A percentile compares a stretch with the other conserved stretches of the same genome.
Conservation (phyloP, 495 filamentous ascomycete genomes). For the Penicillium robsamsonii region DNA sequence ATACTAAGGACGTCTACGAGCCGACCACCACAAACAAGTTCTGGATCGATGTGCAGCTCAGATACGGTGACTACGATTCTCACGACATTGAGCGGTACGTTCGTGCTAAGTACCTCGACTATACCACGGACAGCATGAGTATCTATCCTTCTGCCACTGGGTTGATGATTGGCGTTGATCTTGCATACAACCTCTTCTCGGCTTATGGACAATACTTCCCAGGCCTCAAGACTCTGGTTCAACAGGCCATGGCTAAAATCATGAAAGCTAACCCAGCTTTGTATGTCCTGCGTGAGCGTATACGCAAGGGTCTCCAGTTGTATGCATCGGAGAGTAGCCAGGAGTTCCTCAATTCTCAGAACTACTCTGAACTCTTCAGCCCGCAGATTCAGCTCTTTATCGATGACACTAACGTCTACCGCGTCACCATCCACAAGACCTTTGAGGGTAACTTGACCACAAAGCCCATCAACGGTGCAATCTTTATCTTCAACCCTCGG, state of each 20-base stretch:
- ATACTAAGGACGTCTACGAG: constrained; percentile 95
- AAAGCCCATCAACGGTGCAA: constrained; percentile 99
- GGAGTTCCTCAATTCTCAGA: constrained; percentile 98
- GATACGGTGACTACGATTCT: constrained; percentile 98
- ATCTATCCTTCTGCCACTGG: constrained; percentile 98
- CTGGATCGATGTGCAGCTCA: constrained; percentile 97
- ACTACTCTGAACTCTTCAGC: constrained; percentile 99
- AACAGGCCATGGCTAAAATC: constrained; percentile 99
- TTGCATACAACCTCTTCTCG: constrained; percentile 97
- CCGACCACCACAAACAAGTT: constrained; percentile 97
- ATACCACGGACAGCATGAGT: constrained; percentile 98
- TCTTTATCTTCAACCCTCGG: constrained; percentile 99
- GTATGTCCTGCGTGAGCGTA: constrained; percentile 96
- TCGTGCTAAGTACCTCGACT: constrained; percentile 97
- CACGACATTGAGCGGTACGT: constrained; percentile 99
- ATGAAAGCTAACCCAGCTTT: constrained; percentile 99
- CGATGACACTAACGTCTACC: constrained; percentile 99
- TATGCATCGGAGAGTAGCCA: constrained; percentile 99
- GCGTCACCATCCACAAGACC: constrained; percentile 99
- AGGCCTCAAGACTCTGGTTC: constrained; percentile 90
- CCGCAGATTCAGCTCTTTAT: constrained; percentile 99
- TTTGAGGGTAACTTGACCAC: constrained; percentile 99
- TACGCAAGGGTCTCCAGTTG: constrained; percentile 95
- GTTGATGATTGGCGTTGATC: constrained; percentile 96
- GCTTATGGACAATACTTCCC: constrained; percentile 99